Base-by-base conservation (phyloP, 257 asterid genomes). In the Leptodermis oblonga region DNA sequence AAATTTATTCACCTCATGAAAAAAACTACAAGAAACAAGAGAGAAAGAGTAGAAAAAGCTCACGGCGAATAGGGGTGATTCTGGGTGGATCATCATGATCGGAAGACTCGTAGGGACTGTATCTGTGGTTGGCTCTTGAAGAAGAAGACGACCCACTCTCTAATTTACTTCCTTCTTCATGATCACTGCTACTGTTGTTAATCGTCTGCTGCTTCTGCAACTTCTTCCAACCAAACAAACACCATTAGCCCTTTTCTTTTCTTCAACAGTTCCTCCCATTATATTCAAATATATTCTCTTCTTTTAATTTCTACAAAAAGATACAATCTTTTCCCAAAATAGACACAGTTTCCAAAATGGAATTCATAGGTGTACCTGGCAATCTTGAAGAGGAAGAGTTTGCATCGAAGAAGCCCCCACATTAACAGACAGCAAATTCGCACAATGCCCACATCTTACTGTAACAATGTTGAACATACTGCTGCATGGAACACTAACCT, bases 401-500 rank as follows among this genome's bases (percentile, higher is more conserved):
- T 88, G 97, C 73, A 84, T 79, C 76, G 81, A 81, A 37, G 81
- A 81, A 37, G 90, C 87, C 67, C 88, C 93, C 76, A 88, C 79
- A 70, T 88, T 90, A 54, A 88, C 97, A 26, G 96, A 84, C 63
- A 92, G 89, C 85, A 92, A 72, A 84, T 92, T 90, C 5, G 89
- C 65, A 61, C 98, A 92, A 71, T 92, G 97, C 34, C 98, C 98
- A 73, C 98, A 92, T 81, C 97, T 84, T 20, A 92, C 98, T 0
- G 98, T 87, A 75, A 92, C 98, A 28, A 87, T 81, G 12, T 82
- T 83, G 61, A 81, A 71, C 94, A 83, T 84, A 79, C 87, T 87
- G 74, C 85, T 94, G 77, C 86, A 79, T 65, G 98, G 98, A 77
- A 92, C 94, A 67, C 83, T 92, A 67, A 92, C 98, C 98, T 92